phyloP scores from a whole-genome alignment of 1,139 yeast species.

The Scheffersomyces segobiensis region DNA sequence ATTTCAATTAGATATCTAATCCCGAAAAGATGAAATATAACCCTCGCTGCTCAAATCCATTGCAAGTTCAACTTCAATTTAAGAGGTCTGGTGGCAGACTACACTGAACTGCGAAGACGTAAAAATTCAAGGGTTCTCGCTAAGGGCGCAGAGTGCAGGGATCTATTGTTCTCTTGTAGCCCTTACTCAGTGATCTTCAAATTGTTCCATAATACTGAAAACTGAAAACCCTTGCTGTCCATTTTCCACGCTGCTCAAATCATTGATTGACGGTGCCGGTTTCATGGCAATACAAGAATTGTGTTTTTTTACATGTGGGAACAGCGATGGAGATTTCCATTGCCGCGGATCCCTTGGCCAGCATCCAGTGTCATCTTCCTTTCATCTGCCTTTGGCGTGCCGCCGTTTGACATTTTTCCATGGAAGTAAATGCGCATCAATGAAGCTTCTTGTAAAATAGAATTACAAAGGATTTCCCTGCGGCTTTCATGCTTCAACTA shows the following conservation, averaged over 20 bases:
- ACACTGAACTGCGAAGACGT: background rate
- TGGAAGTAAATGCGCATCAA: background rate
- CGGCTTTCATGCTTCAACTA: background rate
- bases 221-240: too few relatives aligned
- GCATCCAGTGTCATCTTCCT: background rate
- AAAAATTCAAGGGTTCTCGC: background rate
- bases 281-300: background rate
- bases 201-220: too few relatives aligned
- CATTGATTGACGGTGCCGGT: background rate
- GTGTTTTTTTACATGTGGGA: background rate
- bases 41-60: background rate
- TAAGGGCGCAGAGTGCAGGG: background rate
- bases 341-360: background rate
- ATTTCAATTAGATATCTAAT: background rate
- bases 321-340: background rate
- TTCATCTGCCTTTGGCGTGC: background rate
- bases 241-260: background rate
- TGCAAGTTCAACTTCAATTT: background rate
- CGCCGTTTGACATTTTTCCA: background rate
- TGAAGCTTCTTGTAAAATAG: background rate
- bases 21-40: background rate
- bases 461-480: background rate
- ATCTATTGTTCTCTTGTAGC: background rate
- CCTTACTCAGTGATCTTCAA: background rate
- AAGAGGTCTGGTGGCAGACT: background rate